Evolutionary conservation across 2,329 filamentous ascomycete species (phyloP).

Genomic region (Fusarium sp.): DNA sequence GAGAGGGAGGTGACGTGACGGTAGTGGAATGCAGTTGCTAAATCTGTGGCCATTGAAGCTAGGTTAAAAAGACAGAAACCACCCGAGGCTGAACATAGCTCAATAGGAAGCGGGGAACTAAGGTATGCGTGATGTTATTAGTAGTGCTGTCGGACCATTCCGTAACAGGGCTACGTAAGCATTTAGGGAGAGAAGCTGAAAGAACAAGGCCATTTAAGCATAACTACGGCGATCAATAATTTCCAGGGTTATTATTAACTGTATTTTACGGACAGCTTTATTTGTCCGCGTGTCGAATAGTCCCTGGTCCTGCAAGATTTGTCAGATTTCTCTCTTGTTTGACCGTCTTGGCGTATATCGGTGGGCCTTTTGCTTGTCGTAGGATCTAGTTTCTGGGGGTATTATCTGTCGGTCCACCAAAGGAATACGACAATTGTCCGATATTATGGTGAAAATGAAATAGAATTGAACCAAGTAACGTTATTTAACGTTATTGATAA

Average conservation of each 20-base stretch:
- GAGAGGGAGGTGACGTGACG: too few species aligned
- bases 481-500: not conserved
- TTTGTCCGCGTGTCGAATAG: too few species aligned
- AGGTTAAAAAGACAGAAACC: too few species aligned
- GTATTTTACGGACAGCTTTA: too few species aligned
- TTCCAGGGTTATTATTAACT: too few species aligned
- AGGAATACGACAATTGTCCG: not conserved
- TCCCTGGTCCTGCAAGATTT: conserved; percentile 18
- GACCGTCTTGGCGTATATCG: conserved; percentile 25
- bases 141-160: not conserved
- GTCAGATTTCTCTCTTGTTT: conserved; percentile 31
- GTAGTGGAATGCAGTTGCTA: too few species aligned
- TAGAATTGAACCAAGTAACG: not conserved
- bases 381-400: not conserved
- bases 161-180: not conserved
- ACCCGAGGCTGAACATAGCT: too few species aligned
- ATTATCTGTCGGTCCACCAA: rapidly evolving
- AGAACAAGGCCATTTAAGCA: conserved; percentile 9
- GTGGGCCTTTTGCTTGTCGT: not conserved
- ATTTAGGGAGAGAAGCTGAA: not conserved
- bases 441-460: not conserved
- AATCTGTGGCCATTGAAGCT: too few species aligned
- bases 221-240: not conserved
- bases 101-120: too few species aligned
- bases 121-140: too few species aligned